A percentile compares a stretch with the other conserved stretches of the same genome.
phyloP scores from a whole-genome alignment of 192 early-diverging fungal species.

The Coemansia sp. region DNA sequence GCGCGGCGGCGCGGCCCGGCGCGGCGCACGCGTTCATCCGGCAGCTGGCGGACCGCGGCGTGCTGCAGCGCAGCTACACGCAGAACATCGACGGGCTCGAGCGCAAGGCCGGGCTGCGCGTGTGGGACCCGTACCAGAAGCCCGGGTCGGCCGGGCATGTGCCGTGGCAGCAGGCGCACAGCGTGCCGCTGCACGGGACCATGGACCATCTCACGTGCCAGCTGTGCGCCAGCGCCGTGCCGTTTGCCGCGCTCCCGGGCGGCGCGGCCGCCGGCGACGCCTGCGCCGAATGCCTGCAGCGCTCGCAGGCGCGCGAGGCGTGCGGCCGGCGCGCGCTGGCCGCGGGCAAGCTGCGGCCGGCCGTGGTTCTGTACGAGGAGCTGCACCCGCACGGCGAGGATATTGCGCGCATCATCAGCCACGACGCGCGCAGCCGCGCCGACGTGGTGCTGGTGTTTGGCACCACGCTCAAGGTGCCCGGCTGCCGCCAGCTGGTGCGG shows the following conservation, averaged over 20 bases:
- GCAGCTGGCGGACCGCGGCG: slow-evolving; percentile 63
- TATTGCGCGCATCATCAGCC: slow-evolving; percentile 41
- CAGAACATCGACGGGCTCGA: slow-evolving; percentile 98
- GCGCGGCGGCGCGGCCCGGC: slow-evolving; percentile 68
- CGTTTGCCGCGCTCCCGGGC: slow-evolving; percentile 56
- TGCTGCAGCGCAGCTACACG: slow-evolving; percentile 87
- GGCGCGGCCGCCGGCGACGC: slow-evolving; percentile 58
- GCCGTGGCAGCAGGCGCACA: slow-evolving; percentile 42
- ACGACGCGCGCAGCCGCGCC: slow-evolving; percentile 28
- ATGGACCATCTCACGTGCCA: slow-evolving; percentile 83
- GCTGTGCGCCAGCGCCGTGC: slow-evolving; percentile 65
- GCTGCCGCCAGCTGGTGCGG: slow-evolving; percentile 45
- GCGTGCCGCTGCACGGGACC: slow-evolving; percentile 89
- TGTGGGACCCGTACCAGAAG: slow-evolving; percentile 39
- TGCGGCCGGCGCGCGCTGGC: slow-evolving; percentile 69
- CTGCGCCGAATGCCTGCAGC: slow-evolving; percentile 44
- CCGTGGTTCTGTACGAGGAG: slow-evolving; percentile 94
- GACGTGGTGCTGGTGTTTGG: slow-evolving; percentile 53
- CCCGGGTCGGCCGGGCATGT: slow-evolving; percentile 9
- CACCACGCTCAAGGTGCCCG: slow-evolving; percentile 54
- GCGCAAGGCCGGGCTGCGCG: slow-evolving; percentile 60
- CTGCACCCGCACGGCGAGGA: slow-evolving; percentile 48
- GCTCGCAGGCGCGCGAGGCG: slow-evolving; percentile 24
- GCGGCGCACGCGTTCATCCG: slow-evolving; percentile 82
- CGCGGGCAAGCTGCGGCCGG: slow-evolving; percentile 79